A percentile compares a stretch with the other conserved stretches of the same genome.
Conservation (phyloP, 2,329 filamentous ascomycete species). For the Ceratocystis albifundus region DNA sequence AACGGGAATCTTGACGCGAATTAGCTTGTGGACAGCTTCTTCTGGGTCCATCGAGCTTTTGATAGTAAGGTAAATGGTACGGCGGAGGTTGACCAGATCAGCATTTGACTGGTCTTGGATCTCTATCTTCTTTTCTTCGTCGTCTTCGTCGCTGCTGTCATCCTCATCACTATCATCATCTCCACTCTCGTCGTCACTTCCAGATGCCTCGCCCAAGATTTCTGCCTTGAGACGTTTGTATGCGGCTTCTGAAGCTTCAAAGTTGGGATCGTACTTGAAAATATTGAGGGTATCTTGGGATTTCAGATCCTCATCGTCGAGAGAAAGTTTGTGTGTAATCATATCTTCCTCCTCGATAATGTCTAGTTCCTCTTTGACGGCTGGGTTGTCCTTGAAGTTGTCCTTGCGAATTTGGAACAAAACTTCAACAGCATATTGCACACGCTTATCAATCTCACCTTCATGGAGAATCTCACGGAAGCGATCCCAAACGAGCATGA, state of each 20-base stretch:
- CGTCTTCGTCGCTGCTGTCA: slow-evolving; percentile 60
- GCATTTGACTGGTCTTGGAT: slow-evolving; percentile 98
- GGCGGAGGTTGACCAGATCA: slow-evolving; percentile 81
- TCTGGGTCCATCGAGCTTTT: slow-evolving; percentile 95
- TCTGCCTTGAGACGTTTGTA: slow-evolving; percentile 87
- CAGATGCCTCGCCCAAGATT: slow-evolving; percentile 87
- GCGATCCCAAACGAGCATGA: slow-evolving; percentile 85
- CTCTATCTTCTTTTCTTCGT: slow-evolving; percentile 74
- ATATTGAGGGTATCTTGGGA: slow-evolving; percentile 83
- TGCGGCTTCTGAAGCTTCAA: slow-evolving; percentile 79
- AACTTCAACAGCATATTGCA: slow-evolving; percentile 99
- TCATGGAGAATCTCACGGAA: slow-evolving; percentile 93
- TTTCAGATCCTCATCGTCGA: slow-evolving; percentile 68
- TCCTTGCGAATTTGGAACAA: slow-evolving; percentile 94
- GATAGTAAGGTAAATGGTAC: slow-evolving; percentile 94
- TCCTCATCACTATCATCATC: slow-evolving; percentile 43
- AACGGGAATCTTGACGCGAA: slow-evolving; percentile 78
- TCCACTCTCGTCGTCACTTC: slow-evolving; percentile 62
- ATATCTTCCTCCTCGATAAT: slow-evolving; percentile 96
- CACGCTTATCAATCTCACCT: slow-evolving; percentile 90
- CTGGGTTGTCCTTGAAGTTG: slow-evolving; percentile 88
- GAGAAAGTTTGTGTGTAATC: slow-evolving; percentile 73
- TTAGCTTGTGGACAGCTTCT: slow-evolving; percentile 93
- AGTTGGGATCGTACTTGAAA: slow-evolving; percentile 86
- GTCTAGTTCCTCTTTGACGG: slow-evolving; percentile 84